Percentiles rank a stretch among this genome's conserved stretches.
phyloP scores from a whole-genome alignment of 164 flowering plant species.

The Chloranthus sessilifolius region DNA sequence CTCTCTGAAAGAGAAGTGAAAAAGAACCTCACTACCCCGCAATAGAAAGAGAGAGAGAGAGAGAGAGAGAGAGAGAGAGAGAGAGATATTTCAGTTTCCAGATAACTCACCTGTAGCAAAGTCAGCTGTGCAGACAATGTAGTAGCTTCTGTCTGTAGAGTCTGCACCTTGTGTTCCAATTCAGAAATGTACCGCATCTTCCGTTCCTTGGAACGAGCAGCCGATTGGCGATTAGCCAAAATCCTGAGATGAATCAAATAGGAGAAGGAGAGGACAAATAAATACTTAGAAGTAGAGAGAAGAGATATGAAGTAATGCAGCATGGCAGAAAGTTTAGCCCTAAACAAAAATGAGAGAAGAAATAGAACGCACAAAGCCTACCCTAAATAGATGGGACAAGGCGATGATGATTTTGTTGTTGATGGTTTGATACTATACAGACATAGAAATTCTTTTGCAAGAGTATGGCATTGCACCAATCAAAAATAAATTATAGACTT shows the following conservation, averaged over 20 bases:
- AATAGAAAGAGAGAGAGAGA: slow-evolving; percentile 1
- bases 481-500: too few relatives aligned
- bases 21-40: too few relatives aligned
- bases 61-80: not conserved
- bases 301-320: too few relatives aligned
- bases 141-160: slow-evolving; percentile 95
- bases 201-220: slow-evolving; percentile 97
- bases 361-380: too few relatives aligned
- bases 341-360: too few relatives aligned
- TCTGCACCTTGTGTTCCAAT: slow-evolving; percentile 95
- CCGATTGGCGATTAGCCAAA: slow-evolving; percentile 97
- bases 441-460: too few relatives aligned
- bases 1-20: slow-evolving; percentile 31
- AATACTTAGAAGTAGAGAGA: too few relatives aligned
- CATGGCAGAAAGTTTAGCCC: too few relatives aligned
- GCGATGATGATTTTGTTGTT: too few relatives aligned
- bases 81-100: not conserved
- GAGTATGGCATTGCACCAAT: too few relatives aligned
- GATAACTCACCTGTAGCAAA: slow-evolving; percentile 61
- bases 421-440: too few relatives aligned
- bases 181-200: slow-evolving; percentile 94
- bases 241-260: slow-evolving; percentile 44
- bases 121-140: slow-evolving; percentile 96
- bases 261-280: not conserved
- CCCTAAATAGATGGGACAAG: too few relatives aligned